Evolutionary conservation across 1,284 basidiomycete genomes (phyloP).

Genomic region (Moniliophthora roreri): DNA sequence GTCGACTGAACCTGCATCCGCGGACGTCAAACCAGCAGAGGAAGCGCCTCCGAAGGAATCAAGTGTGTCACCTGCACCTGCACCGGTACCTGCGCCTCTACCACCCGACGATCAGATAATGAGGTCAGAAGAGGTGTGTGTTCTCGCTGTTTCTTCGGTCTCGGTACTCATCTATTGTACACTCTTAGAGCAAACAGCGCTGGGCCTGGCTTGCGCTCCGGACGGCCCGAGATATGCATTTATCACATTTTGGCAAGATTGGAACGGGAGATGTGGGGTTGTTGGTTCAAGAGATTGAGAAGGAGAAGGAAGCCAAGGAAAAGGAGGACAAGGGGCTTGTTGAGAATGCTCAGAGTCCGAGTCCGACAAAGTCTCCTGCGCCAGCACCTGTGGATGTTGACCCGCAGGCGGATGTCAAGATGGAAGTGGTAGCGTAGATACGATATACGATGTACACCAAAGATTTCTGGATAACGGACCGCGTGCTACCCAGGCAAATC

Average conservation of each 20-base stretch:
- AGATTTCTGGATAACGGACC: too few relatives aligned
- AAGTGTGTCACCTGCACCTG: constrained; percentile 10
- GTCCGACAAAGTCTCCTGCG: not conserved
- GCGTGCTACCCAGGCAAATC: too few relatives aligned
- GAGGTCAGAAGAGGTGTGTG: constrained; percentile 62
- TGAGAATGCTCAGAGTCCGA: constrained; percentile 6
- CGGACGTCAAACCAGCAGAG: constrained; percentile 17
- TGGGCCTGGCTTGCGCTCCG: constrained; percentile 80
- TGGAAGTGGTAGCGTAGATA: constrained; percentile 48
- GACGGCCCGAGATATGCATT: constrained; percentile 65
- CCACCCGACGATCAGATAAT: constrained; percentile 51
- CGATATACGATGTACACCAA: too few relatives aligned
- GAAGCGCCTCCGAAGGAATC: constrained; percentile 18
- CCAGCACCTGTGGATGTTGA: constrained; percentile 22
- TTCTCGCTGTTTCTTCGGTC: constrained; percentile 4
- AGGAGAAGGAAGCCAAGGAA: constrained; percentile 38
- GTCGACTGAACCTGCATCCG: constrained; percentile 40
- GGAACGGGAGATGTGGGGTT: constrained; percentile 71
- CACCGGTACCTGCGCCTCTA: constrained; percentile 26
- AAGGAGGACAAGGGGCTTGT: constrained; percentile 36
- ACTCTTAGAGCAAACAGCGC: constrained; percentile 63
- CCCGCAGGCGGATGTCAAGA: constrained; percentile 52
- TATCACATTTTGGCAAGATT: constrained; percentile 75
- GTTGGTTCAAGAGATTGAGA: constrained; percentile 70
- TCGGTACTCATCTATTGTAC: not conserved